Evolutionary conservation across 352 stramenopile genomes (phyloP).

Genomic region (Globisporangium radiosum): DNA sequence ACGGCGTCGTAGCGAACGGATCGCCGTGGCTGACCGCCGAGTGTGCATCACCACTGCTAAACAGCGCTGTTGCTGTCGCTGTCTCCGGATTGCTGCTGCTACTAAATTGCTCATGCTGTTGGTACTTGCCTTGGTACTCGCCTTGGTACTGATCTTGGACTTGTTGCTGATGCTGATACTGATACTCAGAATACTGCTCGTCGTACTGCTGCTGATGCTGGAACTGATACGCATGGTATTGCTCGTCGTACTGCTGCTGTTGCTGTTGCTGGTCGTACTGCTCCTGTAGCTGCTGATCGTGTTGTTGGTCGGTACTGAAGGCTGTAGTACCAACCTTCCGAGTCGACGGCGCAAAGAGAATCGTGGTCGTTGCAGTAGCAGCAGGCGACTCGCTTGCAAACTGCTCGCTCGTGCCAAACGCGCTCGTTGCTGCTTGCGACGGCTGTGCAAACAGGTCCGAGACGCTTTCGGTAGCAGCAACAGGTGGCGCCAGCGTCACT

Average conservation of each 20-base stretch:
- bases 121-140: neutral
- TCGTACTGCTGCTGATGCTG: neutral
- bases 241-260: neutral
- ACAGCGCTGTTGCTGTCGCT: neutral
- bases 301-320: neutral
- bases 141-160: neutral
- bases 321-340: neutral
- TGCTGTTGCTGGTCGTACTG: neutral
- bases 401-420: slow-evolving; percentile 4
- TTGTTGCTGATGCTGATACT: neutral
- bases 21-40: neutral
- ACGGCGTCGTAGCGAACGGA: neutral
- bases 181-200: too few relatives aligned
- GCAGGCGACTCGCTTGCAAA: neutral
- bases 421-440: neutral
- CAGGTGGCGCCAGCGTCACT: too few relatives aligned
- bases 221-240: too few relatives aligned
- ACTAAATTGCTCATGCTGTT: neutral
- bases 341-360: neutral
- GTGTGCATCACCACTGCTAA: neutral
- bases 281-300: neutral
- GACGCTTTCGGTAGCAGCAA: neutral
- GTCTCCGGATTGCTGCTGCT: neutral
- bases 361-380: neutral
- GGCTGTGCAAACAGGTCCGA: slow-evolving; percentile 5